Evolutionary conservation across 1,139 yeast genomes (phyloP), one percentile per base, ranked within the genome.

Genomic region (Tardiomyces blankii): DNA sequence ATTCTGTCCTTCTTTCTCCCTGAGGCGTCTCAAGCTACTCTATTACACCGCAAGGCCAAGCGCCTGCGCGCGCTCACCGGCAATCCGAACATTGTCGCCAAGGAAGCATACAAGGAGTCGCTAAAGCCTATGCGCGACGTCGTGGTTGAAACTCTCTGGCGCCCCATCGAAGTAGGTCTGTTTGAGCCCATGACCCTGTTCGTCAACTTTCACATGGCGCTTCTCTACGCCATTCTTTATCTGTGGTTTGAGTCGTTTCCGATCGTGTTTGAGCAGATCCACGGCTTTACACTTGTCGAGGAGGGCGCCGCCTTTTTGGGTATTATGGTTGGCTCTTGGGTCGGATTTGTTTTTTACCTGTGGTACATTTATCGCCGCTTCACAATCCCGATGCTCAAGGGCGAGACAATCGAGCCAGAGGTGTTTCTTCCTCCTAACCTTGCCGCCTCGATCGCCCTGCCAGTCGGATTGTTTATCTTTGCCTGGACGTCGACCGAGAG

Each of bases 391-490:
- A 18, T 38, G 11, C n/a, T 23, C 39, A 27, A 38, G 25, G 30
- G 46, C 2, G 44, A 42, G 1, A 38, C 38, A 69, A 21, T 73
- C 70, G 8, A 54, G 60, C 47, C 66, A 69, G 27, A 69, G 68
- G 51, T 51, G 38, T 54, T 51, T 43, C 49, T 60, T n/a, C 49
- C 51, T 38, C 53, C 54, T 8, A 70, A 76, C 12, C 69, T 75
- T 53, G 51, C 67, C 43, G 79, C 75, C 25, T 77, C 88, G 1
- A 60, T 81, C 28, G 72, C 77, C 23, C 66, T 83, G 50, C 89
- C 89, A 13, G 68, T 78, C 32, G 74, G 87, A 0, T 69, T 85
- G 48, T 82, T 84, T 62, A 81, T 93, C 85, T 70, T 83, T 50
- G 93, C 82, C 12, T 85, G 94, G 94, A 72, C 88, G 3, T 75